Percentiles rank a stretch among this genome's conserved stretches.
These are phyloP conservation scores for Ustilago xerochloae DNA, from an alignment of 1,284 basidiomycete genomes.

Conservation along the genomic window DNA sequence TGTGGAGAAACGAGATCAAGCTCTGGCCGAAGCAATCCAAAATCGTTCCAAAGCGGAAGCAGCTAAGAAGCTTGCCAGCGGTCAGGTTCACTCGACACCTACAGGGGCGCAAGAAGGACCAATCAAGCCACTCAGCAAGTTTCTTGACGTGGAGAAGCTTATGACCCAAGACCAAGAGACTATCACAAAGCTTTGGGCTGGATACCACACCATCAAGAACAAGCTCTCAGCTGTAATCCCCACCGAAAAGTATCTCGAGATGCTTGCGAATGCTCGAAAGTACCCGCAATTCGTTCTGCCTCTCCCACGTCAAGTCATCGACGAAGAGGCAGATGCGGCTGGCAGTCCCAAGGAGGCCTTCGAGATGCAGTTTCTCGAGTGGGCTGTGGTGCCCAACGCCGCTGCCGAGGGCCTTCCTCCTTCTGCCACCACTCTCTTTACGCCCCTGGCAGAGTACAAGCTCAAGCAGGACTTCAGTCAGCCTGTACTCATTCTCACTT, in stretches of 20 bases:
- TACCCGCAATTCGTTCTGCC: conserved; percentile 67
- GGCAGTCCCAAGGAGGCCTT: conserved; percentile 48
- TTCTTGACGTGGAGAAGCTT: conserved; percentile 61
- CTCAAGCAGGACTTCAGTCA: conserved; percentile 85
- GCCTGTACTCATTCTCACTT: conserved; percentile 87
- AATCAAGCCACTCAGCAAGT: conserved; percentile 56
- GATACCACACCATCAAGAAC: conserved; percentile 64
- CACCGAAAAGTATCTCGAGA: conserved; percentile 47
- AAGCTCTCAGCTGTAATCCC: conserved; percentile 66
- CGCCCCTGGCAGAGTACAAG: conserved; percentile 94
- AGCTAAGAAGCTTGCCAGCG: conserved; percentile 43
- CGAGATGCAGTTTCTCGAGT: conserved; percentile 66
- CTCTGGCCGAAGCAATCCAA: conserved; percentile 37
- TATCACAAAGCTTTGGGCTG: conserved; percentile 64
- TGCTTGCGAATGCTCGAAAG: conserved; percentile 49
- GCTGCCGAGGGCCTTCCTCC: conserved; percentile 21
- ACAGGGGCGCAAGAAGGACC: conserved; percentile 43
- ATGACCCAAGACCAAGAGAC: conserved; percentile 40
- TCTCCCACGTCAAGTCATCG: conserved; percentile 54
- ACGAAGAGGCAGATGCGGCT: conserved; percentile 20
- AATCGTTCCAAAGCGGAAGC: conserved; percentile 41
- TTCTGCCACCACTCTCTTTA: conserved; percentile 77
- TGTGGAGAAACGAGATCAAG: conserved; percentile 47
- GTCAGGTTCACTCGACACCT: conserved; percentile 31
- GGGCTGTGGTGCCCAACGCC: conserved; percentile 53